Base-by-base conservation (phyloP, 2,329 filamentous ascomycete genomes). In the Teratosphaeria nubilosa region DNA sequence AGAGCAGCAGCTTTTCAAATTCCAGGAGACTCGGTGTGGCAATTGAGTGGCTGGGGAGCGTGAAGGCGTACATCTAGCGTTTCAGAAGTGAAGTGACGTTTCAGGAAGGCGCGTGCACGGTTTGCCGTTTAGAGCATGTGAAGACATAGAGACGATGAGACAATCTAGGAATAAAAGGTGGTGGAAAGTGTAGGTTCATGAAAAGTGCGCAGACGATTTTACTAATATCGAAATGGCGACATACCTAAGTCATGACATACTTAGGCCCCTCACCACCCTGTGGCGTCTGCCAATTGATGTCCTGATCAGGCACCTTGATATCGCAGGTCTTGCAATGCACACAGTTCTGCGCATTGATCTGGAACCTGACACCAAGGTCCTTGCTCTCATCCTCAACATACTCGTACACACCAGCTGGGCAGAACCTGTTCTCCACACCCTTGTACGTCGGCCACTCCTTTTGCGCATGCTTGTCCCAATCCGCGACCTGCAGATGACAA, bases 311-410 rank as follows among this genome's bases (percentile, higher is more conserved):
- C 16, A 90, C 92, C 78, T 99, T 99, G 78, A 99, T 99, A 74
- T 99, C 94, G 73, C 94, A 99, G 14, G 94, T 99, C 82, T 99
- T 99, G 82, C 94, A 99, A 76, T 99, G 94, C 64, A 99, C 95
- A 73, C 94, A 99, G 76, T 96, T 97, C 74, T 97, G 92, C 54
- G 91, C 78, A 70, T 97, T 97, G 72, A 99, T 99, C 77, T 97
- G 92, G 78, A 99, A 99, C 59, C 91, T 81, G 66, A 99, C 91
- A 9, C 94, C 94, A 59, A 90, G 79, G 52, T 89, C 83, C 76
- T 95, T 96, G 57, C 81, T 86, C 56, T 86, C 82, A 70, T 99
- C 94, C 76, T 99, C 94, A 9, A 97, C 85, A 73, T 99, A 99
- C 74, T 99, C 94, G 69, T 99, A 99, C 64, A 99, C 94, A 14